Evolutionary conservation across 257 asterid genomes (phyloP), one percentile per base, ranked within the genome.

Genomic region (Solanum medicagineum): DNA sequence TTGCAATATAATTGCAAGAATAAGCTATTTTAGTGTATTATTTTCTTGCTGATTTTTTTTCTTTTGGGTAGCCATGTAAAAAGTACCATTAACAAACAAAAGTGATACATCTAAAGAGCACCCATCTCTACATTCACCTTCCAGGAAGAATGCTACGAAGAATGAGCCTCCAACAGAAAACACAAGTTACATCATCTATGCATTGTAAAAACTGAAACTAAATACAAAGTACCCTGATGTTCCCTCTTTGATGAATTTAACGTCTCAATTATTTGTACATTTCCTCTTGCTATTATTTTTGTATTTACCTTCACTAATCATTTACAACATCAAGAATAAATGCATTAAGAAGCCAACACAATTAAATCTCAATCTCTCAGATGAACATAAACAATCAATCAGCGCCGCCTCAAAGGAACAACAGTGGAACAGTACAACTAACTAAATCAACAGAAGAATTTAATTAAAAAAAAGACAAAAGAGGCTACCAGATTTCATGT

Each of bases 401-500:
- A 53, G 11, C 55, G 12, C 55, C 55, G 10, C 16, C 44, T 63
- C 44, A 63, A 69, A 69, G 53, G 53, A 69, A 69, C 53, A 69
- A 20, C 24, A 86, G 20, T 71, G 66, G 13, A 70, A 24, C 42
- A 63, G 55, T 20, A 24, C 47, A 85, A 19, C 8, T 2, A 22
- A 22, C 12, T 14, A 77, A 73, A 83, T 20, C 85, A 68, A 63
- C 1, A 51, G 13, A n/a, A 15, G 14, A 6, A 6, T 24, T 2
- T 32, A n/a, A n/a, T n/a, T n/a, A 6, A 73, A 15, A 73, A 16
- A n/a, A 12, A 71, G 17, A n/a, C 80, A n/a, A n/a, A 73, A 45
- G 57, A 40, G 57, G 13, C 12, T 92, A 94, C 98, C 97, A 89
- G 98, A 91, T 93, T 96, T 96, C 96, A 94, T 93, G 88, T 94